phyloP scores from a whole-genome alignment of 768 basidiomycete genomes.

The Terana coerulea region DNA sequence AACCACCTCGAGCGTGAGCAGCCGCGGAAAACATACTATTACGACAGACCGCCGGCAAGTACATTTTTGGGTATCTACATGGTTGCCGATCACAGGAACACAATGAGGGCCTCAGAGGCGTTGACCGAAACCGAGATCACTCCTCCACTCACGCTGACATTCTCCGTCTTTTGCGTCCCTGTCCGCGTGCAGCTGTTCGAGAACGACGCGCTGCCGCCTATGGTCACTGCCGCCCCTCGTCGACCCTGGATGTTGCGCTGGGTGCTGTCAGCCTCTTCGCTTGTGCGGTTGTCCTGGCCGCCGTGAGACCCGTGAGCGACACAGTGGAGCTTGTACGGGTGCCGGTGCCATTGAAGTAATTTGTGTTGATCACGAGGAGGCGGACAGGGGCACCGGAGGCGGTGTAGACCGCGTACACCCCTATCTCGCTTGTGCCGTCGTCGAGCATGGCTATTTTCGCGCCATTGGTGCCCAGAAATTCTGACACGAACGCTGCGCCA shows the following conservation, averaged over 20 bases:
- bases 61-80: too few relatives aligned
- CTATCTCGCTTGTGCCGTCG: constrained; percentile 28
- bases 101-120: constrained; percentile 36
- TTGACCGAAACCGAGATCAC: constrained; percentile 26
- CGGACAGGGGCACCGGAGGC: constrained; percentile 23
- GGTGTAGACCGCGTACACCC: constrained; percentile 29
- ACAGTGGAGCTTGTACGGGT: constrained; percentile 29
- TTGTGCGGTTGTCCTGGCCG: constrained; percentile 16
- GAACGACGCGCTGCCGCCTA: constrained; percentile 31
- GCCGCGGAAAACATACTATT: too few relatives aligned
- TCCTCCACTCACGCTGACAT: constrained; percentile 20
- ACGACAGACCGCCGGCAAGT: too few relatives aligned
- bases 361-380: constrained; percentile 33
- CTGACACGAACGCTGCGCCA: constrained; percentile 35
- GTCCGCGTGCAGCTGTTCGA: constrained; percentile 21
- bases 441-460: constrained; percentile 32
- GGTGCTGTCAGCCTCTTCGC: constrained; percentile 34
- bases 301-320: constrained; percentile 26
- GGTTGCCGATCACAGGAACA: constrained; percentile 27
- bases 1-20: too few relatives aligned
- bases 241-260: constrained; percentile 29
- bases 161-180: constrained; percentile 27
- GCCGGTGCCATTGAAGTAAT: constrained; percentile 31
- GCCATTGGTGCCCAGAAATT: constrained; percentile 33
- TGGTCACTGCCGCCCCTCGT: constrained; percentile 30